These are phyloP conservation scores for Penicillium paradoxum DNA, from an alignment of 495 filamentous ascomycete species.

Conservation along the genomic window DNA sequence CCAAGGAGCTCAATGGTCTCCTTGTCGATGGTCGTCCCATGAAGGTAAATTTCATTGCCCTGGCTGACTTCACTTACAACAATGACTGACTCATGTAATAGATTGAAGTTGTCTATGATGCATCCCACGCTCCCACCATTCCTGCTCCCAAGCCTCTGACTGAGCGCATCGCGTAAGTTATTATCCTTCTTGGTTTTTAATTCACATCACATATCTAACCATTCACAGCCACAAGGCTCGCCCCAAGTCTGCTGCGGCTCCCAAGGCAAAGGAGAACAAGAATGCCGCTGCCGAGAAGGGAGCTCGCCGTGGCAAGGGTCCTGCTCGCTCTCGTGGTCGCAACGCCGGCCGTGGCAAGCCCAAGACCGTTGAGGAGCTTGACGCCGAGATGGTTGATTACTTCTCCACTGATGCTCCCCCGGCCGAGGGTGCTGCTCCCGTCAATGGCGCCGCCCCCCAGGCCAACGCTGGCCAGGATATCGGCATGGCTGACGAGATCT, in stretches of 20 bases:
- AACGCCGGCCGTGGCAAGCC: constrained; percentile 57
- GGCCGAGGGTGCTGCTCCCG: constrained; percentile 37
- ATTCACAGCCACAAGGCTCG: constrained; percentile 59
- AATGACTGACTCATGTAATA: constrained; percentile 30
- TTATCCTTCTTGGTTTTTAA: background rate
- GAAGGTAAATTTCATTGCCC: constrained; percentile 55
- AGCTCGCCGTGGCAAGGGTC: background rate
- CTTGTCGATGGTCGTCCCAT: constrained; percentile 85
- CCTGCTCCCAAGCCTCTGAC: constrained; percentile 68
- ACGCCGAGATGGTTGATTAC: constrained; percentile 93
- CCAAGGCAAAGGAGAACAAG: constrained; percentile 48
- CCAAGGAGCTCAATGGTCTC: constrained; percentile 75
- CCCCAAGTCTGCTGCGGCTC: constrained; percentile 75
- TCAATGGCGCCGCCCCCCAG: constrained; percentile 36
- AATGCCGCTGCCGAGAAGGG: constrained; percentile 5
- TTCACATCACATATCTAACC: constrained; percentile 11
- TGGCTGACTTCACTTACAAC: background rate
- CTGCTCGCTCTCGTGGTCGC: constrained; percentile 41
- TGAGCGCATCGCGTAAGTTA: constrained; percentile 73
- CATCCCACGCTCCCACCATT: constrained; percentile 60
- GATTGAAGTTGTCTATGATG: constrained; percentile 88
- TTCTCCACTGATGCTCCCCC: constrained; percentile 48
- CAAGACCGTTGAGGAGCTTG: constrained; percentile 87
- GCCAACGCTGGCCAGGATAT: constrained; percentile 39
- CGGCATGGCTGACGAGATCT: constrained; percentile 51